Conservation (phyloP, 177 flowering plant species). For the Telopea speciosissima region DNA sequence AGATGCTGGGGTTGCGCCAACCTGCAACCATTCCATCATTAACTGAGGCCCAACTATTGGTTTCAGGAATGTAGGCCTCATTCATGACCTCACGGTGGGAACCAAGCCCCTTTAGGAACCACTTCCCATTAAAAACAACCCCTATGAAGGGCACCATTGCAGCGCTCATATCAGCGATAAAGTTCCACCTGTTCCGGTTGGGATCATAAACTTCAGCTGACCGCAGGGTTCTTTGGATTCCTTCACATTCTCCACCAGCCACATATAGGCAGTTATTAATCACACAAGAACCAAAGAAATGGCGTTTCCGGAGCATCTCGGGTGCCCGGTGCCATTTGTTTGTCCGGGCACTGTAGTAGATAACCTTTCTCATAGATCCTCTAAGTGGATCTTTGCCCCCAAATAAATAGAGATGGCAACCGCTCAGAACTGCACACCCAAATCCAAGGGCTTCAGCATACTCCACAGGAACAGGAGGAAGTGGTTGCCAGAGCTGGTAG, state of each 20-base stretch:
- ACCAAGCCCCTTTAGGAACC: conserved; percentile 18
- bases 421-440: conserved; percentile 57
- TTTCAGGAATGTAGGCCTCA: conserved; percentile 48
- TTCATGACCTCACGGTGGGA: conserved; percentile 52
- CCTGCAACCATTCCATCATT: conserved; percentile 48
- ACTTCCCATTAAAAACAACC: conserved; percentile 18
- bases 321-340: conserved; percentile 31
- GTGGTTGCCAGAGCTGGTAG: conserved; percentile 26
- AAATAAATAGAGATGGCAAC: conserved; percentile 52
- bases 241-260: conserved; percentile 32
- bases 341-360: conserved; percentile 49
- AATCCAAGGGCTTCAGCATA: conserved; percentile 49
- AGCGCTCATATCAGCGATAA: conserved; percentile 46
- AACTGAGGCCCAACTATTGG: conserved; percentile 35
- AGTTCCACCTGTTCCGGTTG: conserved; percentile 31
- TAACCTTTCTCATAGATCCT: conserved; percentile 52
- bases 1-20: conserved; percentile 55
- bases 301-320: conserved; percentile 52
- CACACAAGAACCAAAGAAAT: conserved; percentile 50
- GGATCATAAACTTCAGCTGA: conserved; percentile 49
- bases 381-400: conserved; percentile 24
- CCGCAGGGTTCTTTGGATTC: conserved; percentile 42
- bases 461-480: conserved; percentile 35
- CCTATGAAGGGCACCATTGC: conserved; percentile 58
- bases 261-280: conserved; percentile 57